These are phyloP conservation scores for Chrysoporthe cubensis DNA, from an alignment of 2,329 filamentous ascomycete genomes.

Conservation along the genomic window DNA sequence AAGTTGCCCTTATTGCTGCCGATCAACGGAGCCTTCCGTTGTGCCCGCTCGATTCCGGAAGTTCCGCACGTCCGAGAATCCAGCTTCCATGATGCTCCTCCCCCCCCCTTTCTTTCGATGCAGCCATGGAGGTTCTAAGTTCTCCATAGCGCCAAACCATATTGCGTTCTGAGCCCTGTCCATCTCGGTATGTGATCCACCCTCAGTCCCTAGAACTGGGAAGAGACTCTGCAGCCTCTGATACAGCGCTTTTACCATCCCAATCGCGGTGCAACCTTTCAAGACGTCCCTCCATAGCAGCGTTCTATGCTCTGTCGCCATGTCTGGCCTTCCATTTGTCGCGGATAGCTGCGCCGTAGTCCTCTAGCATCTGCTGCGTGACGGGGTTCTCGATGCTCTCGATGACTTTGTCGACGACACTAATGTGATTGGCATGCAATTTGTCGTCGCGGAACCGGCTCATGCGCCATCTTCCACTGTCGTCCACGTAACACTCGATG, in stretches of 20 bases:
- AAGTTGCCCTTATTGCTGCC: neutral
- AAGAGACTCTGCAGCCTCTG: neutral
- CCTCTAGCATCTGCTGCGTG: conserved; percentile 78
- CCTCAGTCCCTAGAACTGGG: neutral
- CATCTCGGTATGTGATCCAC: neutral
- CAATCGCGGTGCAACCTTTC: neutral
- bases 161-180: neutral
- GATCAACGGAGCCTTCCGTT: neutral
- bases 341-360: conserved; percentile 70
- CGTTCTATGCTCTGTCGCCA: conserved; percentile 26
- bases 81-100: neutral
- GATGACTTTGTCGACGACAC: conserved; percentile 81
- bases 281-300: neutral
- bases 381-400: conserved; percentile 89
- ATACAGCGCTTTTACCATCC: neutral
- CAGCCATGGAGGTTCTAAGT: neutral
- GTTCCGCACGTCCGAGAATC: neutral
- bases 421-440: conserved; percentile 84
- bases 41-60: neutral
- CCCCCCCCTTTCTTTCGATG: neutral
- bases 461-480: conserved; percentile 77
- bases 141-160: neutral
- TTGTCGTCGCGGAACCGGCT: conserved; percentile 94
- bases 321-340: conserved; percentile 76
- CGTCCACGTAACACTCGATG: conserved; percentile 86